A percentile compares a stretch with the other conserved stretches of the same genome.
Conservation (phyloP, 2,329 filamentous ascomycete genomes). For the Xylariaceae sp. region DNA sequence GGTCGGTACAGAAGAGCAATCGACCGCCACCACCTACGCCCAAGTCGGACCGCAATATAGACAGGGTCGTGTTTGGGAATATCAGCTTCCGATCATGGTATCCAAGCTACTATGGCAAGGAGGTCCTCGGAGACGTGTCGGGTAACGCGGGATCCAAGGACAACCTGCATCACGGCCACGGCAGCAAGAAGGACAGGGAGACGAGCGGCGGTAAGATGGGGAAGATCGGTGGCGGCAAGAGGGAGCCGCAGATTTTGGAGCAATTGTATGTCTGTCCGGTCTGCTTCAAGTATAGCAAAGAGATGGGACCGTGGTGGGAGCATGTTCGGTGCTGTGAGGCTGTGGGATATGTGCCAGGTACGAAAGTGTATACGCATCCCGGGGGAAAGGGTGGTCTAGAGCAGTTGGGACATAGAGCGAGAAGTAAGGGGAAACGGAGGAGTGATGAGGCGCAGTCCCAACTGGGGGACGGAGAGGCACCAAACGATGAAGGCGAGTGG, state of each 20-base stretch:
- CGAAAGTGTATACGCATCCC: conserved; percentile 67
- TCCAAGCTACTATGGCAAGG: conserved; percentile 82
- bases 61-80: conserved; percentile 80
- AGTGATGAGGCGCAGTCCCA: conserved; percentile 27
- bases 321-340: conserved; percentile 55
- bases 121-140: conserved; percentile 50
- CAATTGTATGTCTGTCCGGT: conserved; percentile 81
- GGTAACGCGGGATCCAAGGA: conserved; percentile 16
- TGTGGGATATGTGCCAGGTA: conserved; percentile 53
- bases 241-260: conserved; percentile 48
- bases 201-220: conserved; percentile 17
- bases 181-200: conserved; percentile 7
- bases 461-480: conserved; percentile 32
- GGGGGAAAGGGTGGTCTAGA: conserved; percentile 38
- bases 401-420: conserved; percentile 18
- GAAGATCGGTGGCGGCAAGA: conserved; percentile 29
- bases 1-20: too few relatives aligned
- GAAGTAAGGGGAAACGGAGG: conserved; percentile 23
- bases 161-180: conserved; percentile 1
- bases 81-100: conserved; percentile 88
- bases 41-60: conserved; percentile 68
- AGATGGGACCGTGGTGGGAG: conserved; percentile 53
- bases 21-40: conserved; percentile 23
- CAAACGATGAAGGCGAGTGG: conserved; percentile 64
- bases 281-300: conserved; percentile 88